phyloP scores from a whole-genome alignment of 1,139 yeast species.

The Kurtzmaniella quercitrusa region DNA sequence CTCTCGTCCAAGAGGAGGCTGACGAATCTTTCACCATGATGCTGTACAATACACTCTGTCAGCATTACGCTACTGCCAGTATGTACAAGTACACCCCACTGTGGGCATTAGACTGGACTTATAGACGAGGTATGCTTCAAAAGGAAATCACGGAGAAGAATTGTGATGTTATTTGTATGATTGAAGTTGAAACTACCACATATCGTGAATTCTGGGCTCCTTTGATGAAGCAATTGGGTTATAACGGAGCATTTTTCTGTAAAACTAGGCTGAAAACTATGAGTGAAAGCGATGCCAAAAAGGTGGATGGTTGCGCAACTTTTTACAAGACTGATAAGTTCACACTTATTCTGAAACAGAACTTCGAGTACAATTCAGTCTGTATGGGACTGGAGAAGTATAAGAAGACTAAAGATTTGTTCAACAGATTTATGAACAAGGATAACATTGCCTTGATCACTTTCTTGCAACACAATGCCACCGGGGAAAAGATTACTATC shows the following conservation, averaged over 20 bases:
- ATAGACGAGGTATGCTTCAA: constrained; percentile 70
- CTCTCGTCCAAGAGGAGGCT: constrained; percentile 25
- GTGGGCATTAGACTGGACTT: constrained; percentile 97
- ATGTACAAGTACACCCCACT: constrained; percentile 94
- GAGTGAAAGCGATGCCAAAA: constrained; percentile 76
- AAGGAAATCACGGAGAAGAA: constrained; percentile 64
- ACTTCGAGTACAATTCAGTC: constrained; percentile 81
- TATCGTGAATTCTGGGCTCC: constrained; percentile 87
- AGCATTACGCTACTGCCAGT: constrained; percentile 89
- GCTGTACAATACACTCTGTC: constrained; percentile 91
- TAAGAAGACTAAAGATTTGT: constrained; percentile 89
- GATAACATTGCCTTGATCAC: constrained; percentile 86
- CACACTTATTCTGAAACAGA: constrained; percentile 64
- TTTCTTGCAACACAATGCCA: constrained; percentile 67
- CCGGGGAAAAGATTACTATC: constrained; percentile 70
- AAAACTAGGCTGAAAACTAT: constrained; percentile 93
- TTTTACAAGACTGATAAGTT: constrained; percentile 73
- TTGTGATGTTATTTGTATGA: constrained; percentile 83
- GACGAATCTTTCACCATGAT: constrained; percentile 63
- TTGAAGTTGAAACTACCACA: constrained; percentile 89
- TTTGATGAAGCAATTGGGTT: constrained; percentile 66
- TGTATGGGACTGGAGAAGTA: constrained; percentile 87
- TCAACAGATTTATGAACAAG: constrained; percentile 93
- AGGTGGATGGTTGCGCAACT: constrained; percentile 97
- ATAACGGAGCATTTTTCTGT: constrained; percentile 75